Percentiles rank a stretch among this genome's conserved stretches.
phyloP scores from a whole-genome alignment of 2,329 filamentous ascomycete species.

The Ceratocystis smalleyi region DNA sequence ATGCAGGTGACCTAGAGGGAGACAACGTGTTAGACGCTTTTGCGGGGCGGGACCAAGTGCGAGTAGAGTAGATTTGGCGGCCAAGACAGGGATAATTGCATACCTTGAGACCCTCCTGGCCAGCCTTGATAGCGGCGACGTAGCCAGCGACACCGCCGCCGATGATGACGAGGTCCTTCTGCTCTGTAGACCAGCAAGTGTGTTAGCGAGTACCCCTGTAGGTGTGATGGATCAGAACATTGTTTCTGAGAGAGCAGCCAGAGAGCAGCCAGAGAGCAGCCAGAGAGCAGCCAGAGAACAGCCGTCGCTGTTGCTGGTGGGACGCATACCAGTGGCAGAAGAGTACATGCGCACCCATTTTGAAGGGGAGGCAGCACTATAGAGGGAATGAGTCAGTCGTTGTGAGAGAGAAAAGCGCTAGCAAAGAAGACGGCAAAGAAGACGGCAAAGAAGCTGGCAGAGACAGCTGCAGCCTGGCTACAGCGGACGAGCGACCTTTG shows the following conservation, averaged over 20 bases:
- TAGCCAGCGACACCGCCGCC: constrained; percentile 97
- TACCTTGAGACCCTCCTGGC: constrained; percentile 93
- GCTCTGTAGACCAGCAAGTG: constrained; percentile 40
- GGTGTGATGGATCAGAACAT: no score
- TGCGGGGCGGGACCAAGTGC: neutral
- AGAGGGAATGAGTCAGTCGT: constrained; percentile 5
- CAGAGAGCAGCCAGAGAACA: no score
- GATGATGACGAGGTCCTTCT: constrained; percentile 95
- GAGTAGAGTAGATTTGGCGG: no score
- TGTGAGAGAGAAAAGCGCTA: neutral
- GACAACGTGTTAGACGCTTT: neutral
- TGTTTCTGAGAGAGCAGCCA: neutral
- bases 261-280: neutral
- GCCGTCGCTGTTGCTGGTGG: neutral
- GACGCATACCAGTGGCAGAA: constrained; percentile 37
- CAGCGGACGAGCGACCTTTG: neutral
- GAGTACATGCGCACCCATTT: constrained; percentile 45
- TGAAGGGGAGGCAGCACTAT: constrained; percentile 20
- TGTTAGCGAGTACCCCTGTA: constrained; percentile 25
- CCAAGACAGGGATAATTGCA: constrained; percentile 13
- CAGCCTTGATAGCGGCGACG: constrained; percentile 97
- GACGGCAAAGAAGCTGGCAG: no score
- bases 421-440: neutral
- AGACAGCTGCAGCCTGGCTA: neutral
- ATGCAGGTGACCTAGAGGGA: constrained; percentile 70